These are phyloP conservation scores for Hibiscus tridactylites DNA, from an alignment of 345 rosid species.

Conservation along the genomic window DNA sequence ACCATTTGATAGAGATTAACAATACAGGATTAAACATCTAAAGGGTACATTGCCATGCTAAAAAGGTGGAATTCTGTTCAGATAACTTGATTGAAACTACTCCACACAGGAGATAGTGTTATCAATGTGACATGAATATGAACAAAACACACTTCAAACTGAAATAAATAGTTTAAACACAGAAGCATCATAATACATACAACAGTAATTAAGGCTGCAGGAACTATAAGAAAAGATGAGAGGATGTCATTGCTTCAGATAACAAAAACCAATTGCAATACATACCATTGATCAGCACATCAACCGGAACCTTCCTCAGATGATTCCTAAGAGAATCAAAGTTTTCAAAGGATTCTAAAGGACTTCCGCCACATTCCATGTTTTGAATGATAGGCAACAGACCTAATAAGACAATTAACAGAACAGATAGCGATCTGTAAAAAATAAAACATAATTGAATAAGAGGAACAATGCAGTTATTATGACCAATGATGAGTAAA, in stretches of 20 bases:
- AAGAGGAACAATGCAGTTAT: background rate
- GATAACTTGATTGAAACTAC: background rate
- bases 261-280: background rate
- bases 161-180: background rate
- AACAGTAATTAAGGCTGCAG: background rate
- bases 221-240: background rate
- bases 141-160: background rate
- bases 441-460: background rate
- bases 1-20: background rate
- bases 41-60: background rate
- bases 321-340: slow-evolving; percentile 33
- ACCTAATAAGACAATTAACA: slow-evolving; percentile 38
- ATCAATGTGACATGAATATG: background rate
- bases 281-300: slow-evolving; percentile 58
- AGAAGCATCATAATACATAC: background rate
- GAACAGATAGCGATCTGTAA: background rate
- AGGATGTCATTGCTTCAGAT: background rate
- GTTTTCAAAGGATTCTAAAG: slow-evolving; percentile 39
- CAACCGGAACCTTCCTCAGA: slow-evolving; percentile 36
- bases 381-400: slow-evolving; percentile 79
- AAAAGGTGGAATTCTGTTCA: background rate
- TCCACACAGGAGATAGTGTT: background rate
- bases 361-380: slow-evolving; percentile 44
- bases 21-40: background rate
- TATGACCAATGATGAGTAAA: background rate